These are phyloP conservation scores for Wallemia hederae DNA, from an alignment of 1,284 basidiomycete species.

Conservation along the genomic window DNA sequence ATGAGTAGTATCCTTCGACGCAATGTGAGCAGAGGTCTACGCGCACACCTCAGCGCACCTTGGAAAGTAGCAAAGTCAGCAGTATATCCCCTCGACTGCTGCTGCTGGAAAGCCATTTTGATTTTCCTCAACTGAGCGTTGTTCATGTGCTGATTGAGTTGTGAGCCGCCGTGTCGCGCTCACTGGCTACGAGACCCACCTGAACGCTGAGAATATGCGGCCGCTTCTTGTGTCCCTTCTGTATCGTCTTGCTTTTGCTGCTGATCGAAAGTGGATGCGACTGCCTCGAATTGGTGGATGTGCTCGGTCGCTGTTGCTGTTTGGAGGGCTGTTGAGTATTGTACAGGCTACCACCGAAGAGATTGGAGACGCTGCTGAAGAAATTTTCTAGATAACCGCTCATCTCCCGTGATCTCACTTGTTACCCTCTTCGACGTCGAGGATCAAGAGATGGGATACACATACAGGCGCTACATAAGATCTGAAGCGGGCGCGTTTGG, in stretches of 20 bases:
- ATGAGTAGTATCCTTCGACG: not conserved
- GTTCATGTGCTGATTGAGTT: not conserved
- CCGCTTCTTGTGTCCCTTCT: not conserved
- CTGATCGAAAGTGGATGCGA: not conserved
- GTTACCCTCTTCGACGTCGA: not conserved
- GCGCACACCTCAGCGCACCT: not conserved
- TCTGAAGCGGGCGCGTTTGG: conserved; percentile 12
- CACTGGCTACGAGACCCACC: not conserved
- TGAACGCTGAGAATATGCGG: not conserved
- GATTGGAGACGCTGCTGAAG: not conserved
- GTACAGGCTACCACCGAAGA: not conserved
- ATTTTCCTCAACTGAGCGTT: not conserved
- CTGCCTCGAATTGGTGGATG: not conserved
- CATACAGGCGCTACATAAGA: not conserved
- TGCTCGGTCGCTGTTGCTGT: not conserved
- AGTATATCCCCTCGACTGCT: not conserved
- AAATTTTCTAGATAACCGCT: not conserved
- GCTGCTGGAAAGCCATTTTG: not conserved
- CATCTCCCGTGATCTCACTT: not conserved
- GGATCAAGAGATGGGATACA: not conserved
- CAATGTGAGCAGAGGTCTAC: not conserved
- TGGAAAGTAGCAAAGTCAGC: not conserved
- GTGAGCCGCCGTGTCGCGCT: no score
- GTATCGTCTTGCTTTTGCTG: not conserved
- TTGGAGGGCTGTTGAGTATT: not conserved